Base-by-base conservation (phyloP, 2,329 filamentous ascomycete genomes). In the Trichophaea hybrida region DNA sequence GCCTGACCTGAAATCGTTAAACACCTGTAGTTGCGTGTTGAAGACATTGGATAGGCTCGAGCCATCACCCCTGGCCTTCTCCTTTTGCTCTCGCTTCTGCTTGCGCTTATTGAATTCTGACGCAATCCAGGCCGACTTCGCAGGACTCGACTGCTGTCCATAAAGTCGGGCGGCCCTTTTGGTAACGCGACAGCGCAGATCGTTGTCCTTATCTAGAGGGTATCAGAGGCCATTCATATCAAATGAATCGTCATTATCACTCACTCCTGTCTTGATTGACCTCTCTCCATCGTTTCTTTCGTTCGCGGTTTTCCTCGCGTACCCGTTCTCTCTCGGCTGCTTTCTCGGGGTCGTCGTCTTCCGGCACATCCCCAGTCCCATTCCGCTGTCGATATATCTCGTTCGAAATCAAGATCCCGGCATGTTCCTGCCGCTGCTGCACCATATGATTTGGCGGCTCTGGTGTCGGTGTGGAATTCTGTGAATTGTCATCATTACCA, bases 241-340 rank as follows among this genome's bases (percentile, higher is more conserved):
- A 5, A 55, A 54, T 35, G 33, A 44, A n/a, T 32, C 13, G 31
- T 57, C n/a, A 34, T 10, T 34, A 58, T 59, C 40, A 62, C 65
- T 51, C 65, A 70, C 68, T 70, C 52, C 69, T 59, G 57, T 69
- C 68, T 34, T 66, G 64, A 44, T 70, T 70, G 58, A 65, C 66
- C 54, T 69, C 67, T 50, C 69, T 64, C 69, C 69, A 70, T 43
- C 68, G 66, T 61, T 70, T 69, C 60, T 70, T 70, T 55, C 69
- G 58, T 54, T 69, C 69, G 15, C 69, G 55, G 34, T 70, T 70
- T 57, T 70, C 69, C 5, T 65, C 66, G 35, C 69, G 60, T 43
- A 69, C 63, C 34, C 67, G 59, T 52, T 69, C 68, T 54, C 65
- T 61, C 53, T 70, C 68, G 7, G 67, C 66, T 37, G 50, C 54